Percentiles rank a stretch among this genome's conserved stretches.
phyloP scores from a whole-genome alignment of 1,139 yeast genomes.

The Sugiyamaella pinicola region DNA sequence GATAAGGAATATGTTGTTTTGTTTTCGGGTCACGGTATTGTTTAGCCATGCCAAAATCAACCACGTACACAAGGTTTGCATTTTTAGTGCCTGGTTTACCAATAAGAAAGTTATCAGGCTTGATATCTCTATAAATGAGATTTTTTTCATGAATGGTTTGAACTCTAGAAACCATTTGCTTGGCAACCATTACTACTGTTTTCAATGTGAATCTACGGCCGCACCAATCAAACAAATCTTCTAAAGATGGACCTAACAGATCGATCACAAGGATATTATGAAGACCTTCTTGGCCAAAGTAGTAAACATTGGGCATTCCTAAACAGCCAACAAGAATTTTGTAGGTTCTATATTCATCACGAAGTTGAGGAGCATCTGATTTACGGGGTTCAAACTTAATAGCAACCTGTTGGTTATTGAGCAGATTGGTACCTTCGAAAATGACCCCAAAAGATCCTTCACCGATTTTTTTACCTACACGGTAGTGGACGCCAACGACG shows the following conservation, averaged over 20 bases:
- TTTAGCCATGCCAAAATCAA: conserved; percentile 94
- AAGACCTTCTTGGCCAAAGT: conserved; percentile 96
- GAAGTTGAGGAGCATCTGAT: conserved; percentile 95
- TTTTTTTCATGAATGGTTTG: conserved; percentile 88
- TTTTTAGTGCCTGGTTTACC: conserved; percentile 59
- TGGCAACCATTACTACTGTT: conserved; percentile 88
- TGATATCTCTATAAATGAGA: conserved; percentile 89
- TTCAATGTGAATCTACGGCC: conserved; percentile 85
- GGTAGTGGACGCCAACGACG: conserved; percentile 78
- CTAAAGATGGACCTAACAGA: conserved; percentile 90
- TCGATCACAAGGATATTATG: conserved; percentile 93
- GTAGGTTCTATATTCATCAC: conserved; percentile 94
- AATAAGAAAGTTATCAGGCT: conserved; percentile 92
- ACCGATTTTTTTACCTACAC: conserved; percentile 95
- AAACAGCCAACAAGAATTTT: conserved; percentile 76
- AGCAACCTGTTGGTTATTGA: conserved; percentile 77
- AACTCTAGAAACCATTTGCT: conserved; percentile 86
- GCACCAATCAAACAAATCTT: conserved; percentile 98
- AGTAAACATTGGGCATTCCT: conserved; percentile 94
- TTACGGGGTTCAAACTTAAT: conserved; percentile 84
- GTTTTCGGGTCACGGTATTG: conserved; percentile 95
- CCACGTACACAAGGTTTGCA: conserved; percentile 56
- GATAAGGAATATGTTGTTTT: conserved; percentile 92
- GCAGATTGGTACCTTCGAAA: conserved; percentile 88
- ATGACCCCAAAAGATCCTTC: conserved; percentile 98